A percentile compares a stretch with the other conserved stretches of the same genome.
These are phyloP conservation scores for Glycine soja DNA, from an alignment of 306 rosid species.

Conservation along the genomic window DNA sequence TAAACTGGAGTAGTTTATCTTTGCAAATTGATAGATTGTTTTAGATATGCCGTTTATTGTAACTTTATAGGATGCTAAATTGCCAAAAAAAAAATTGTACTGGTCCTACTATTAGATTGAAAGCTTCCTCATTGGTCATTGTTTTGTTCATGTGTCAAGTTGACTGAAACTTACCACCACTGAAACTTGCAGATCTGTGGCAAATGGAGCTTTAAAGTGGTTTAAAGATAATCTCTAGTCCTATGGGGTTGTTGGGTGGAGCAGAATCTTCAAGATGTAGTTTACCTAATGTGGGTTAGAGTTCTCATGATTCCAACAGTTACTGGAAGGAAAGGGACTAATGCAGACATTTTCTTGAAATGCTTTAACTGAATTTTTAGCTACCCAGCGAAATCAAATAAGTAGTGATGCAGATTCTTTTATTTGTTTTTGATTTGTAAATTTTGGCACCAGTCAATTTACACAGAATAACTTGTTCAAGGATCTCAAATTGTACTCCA, in stretches of 20 bases:
- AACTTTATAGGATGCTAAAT: constrained; percentile 35
- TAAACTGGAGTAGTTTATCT: constrained; percentile 9
- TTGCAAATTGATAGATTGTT: background rate
- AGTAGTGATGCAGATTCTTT: constrained; percentile 59
- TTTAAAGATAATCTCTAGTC: constrained; percentile 85
- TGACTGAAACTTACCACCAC: constrained; percentile 11
- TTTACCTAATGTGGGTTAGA: constrained; percentile 38
- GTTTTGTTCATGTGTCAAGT: constrained; percentile 27
- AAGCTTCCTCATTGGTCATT: constrained; percentile 12
- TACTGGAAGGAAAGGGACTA: constrained; percentile 41
- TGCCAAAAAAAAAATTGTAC: background rate
- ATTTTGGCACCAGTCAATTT: constrained; percentile 45
- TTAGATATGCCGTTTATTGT: constrained; percentile 15
- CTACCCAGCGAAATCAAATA: constrained; percentile 47
- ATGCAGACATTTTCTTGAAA: constrained; percentile 43
- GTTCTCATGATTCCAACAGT: constrained; percentile 39
- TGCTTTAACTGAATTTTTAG: constrained; percentile 43
- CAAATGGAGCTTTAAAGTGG: constrained; percentile 92
- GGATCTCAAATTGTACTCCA: constrained; percentile 35
- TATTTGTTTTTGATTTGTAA: constrained; percentile 37
- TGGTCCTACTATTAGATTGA: constrained; percentile 7
- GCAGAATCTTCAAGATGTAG: constrained; percentile 41
- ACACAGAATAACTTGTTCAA: constrained; percentile 38
- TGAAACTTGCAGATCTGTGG: constrained; percentile 70
- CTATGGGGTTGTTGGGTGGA: constrained; percentile 27